Evolutionary conservation across 768 basidiomycete genomes (phyloP).

Genomic region (Tephrocybe rancida): DNA sequence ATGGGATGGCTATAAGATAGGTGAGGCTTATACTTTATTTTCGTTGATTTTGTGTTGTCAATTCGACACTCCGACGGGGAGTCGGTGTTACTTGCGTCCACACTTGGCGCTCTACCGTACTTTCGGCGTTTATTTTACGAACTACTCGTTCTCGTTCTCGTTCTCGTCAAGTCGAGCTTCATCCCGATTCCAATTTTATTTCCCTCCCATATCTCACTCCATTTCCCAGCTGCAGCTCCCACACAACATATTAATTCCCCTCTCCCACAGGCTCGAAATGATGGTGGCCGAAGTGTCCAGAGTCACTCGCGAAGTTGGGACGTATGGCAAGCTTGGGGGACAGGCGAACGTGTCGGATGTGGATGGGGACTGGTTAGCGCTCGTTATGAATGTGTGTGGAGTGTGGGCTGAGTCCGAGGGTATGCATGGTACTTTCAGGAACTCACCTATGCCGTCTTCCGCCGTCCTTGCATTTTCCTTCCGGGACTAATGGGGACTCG

Average conservation of each 20-base stretch:
- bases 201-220: neutral
- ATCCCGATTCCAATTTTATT: neutral
- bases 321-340: conserved; percentile 92
- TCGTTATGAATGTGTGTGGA: conserved; percentile 93
- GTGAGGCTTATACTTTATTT: too few relatives aligned
- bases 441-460: conserved; percentile 79
- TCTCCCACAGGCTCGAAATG: conserved; percentile 87
- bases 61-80: too few relatives aligned
- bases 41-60: too few relatives aligned
- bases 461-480: neutral
- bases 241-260: too few relatives aligned
- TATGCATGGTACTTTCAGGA: conserved; percentile 98
- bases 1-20: conserved; percentile 74
- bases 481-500: neutral
- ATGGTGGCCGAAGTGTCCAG: conserved; percentile 79
- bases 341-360: conserved; percentile 94
- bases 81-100: too few relatives aligned
- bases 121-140: too few relatives aligned
- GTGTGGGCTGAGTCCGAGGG: conserved; percentile 97
- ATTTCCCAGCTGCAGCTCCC: conserved; percentile 34
- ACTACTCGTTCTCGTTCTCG: too few relatives aligned
- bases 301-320: conserved; percentile 96
- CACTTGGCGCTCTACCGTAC: too few relatives aligned
- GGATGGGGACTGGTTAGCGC: conserved; percentile 40
- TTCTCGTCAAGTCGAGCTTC: too few relatives aligned